A percentile compares a stretch with the other conserved stretches of the same genome.
These are phyloP conservation scores for Phoma herbarum DNA, from an alignment of 2,329 filamentous ascomycete species.

Conservation along the genomic window DNA sequence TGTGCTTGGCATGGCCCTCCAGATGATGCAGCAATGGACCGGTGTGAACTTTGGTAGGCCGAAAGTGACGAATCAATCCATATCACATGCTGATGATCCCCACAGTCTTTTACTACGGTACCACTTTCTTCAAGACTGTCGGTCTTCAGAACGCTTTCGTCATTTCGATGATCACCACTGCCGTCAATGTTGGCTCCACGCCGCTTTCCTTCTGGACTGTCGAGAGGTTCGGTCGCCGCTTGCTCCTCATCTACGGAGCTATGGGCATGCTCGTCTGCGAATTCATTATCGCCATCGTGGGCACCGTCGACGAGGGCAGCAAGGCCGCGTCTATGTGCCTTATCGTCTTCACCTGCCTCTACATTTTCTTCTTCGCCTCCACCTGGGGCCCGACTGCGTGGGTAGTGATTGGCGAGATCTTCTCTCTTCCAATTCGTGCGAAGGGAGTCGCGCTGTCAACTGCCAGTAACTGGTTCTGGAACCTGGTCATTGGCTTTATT, in stretches of 20 bases:
- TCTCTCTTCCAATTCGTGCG: slow-evolving; percentile 86
- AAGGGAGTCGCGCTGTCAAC: slow-evolving; percentile 88
- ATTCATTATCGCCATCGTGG: slow-evolving; percentile 81
- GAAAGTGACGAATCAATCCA: too few relatives aligned
- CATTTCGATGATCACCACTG: slow-evolving; percentile 83
- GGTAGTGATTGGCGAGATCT: slow-evolving; percentile 77
- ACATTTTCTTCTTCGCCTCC: slow-evolving; percentile 90
- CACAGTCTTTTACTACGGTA: slow-evolving; percentile 64
- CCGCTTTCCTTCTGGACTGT: slow-evolving; percentile 88
- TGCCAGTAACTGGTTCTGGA: slow-evolving; percentile 92
- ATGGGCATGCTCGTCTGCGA: slow-evolving; percentile 85
- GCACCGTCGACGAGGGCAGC: slow-evolving; percentile 54
- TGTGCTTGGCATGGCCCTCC: slow-evolving; percentile 57
- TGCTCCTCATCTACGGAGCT: slow-evolving; percentile 80
- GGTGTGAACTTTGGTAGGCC: slow-evolving; percentile 81
- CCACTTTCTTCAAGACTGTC: slow-evolving; percentile 81
- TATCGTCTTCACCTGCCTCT: slow-evolving; percentile 89
- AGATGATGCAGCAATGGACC: slow-evolving; percentile 67
- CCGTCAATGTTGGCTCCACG: slow-evolving; percentile 87
- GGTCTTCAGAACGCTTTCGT: slow-evolving; percentile 81
- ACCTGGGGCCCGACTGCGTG: slow-evolving; percentile 83
- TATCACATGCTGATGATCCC: background rate
- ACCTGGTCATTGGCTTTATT: slow-evolving; percentile 64
- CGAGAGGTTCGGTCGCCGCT: slow-evolving; percentile 81
- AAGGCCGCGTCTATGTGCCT: slow-evolving; percentile 61